Conservation (phyloP, 2,329 filamentous ascomycete genomes). For the Talaromyces sp. region DNA sequence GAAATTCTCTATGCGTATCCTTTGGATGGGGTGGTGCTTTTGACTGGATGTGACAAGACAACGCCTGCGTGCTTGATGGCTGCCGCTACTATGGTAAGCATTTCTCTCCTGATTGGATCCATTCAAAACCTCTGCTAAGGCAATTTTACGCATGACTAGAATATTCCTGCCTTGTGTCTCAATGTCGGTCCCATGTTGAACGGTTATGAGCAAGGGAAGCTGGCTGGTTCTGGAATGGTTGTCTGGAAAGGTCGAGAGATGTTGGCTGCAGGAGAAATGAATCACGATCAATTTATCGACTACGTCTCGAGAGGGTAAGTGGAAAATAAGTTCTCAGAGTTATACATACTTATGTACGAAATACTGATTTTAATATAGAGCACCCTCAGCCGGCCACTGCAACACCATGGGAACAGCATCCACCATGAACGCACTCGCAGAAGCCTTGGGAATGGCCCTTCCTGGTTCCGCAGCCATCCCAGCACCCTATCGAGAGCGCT, state of each 20-base stretch:
- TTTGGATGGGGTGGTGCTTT: conserved; percentile 47
- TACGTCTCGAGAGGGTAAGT: conserved; percentile 39
- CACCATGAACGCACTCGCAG: conserved; percentile 50
- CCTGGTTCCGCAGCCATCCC: conserved; percentile 50
- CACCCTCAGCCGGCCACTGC: conserved; percentile 46
- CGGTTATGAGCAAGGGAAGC: conserved; percentile 38
- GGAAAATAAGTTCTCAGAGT: background rate
- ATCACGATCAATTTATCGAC: conserved; percentile 41
- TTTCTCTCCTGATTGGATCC: background rate
- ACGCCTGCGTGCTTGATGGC: conserved; percentile 50
- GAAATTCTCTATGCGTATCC: conserved; percentile 47
- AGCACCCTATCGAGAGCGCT: conserved; percentile 45
- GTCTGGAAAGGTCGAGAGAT: conserved; percentile 48
- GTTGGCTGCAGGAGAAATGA: conserved; percentile 44
- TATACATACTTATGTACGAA: too few species aligned
- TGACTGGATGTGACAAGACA: conserved; percentile 52
- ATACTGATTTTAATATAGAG: conserved; percentile 21
- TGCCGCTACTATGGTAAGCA: conserved; percentile 43
- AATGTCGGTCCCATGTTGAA: conserved; percentile 53
- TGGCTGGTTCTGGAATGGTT: conserved; percentile 43
- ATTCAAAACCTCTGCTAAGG: background rate
- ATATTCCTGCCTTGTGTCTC: conserved; percentile 48
- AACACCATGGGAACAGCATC: conserved; percentile 53
- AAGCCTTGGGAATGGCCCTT: conserved; percentile 50
- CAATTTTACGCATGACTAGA: conserved; percentile 21